Evolutionary conservation across 2,329 filamentous ascomycete genomes (phyloP).

Genomic region (Xylaria sp.): DNA sequence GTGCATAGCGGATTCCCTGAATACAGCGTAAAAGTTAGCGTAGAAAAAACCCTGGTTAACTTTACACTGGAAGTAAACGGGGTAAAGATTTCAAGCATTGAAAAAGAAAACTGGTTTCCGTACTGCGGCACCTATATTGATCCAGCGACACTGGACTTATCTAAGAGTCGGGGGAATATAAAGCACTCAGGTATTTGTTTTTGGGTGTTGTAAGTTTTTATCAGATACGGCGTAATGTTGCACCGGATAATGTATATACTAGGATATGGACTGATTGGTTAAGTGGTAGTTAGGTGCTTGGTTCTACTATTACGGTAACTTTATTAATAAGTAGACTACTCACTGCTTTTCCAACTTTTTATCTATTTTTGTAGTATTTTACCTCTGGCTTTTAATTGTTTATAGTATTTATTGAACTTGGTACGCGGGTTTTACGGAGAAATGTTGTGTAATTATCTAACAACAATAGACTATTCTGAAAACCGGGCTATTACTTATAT

Average conservation of each 20-base stretch:
- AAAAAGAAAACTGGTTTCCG: no score
- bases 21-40: no score
- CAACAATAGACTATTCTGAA: slow-evolving; percentile 1
- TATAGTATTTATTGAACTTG: slow-evolving; percentile 2
- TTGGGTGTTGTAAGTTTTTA: background rate
- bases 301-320: slow-evolving; percentile 1
- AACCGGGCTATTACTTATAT: background rate
- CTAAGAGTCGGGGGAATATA: no score
- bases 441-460: background rate
- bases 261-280: slow-evolving; percentile 7
- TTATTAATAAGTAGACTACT: background rate
- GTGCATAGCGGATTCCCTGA: no score
- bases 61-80: no score
- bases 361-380: background rate
- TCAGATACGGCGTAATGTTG: background rate
- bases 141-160: no score
- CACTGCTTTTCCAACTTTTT: slow-evolving; percentile 2
- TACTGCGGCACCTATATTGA: no score
- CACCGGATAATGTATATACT: background rate
- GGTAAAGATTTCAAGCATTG: no score
- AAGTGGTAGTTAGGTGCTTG: background rate
- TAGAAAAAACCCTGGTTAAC: no score
- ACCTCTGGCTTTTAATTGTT: slow-evolving; percentile 2
- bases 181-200: background rate
- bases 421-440: background rate